Evolutionary conservation across 805 yeast species (phyloP).

Genomic region (Priceomyces fermenticarens): DNA sequence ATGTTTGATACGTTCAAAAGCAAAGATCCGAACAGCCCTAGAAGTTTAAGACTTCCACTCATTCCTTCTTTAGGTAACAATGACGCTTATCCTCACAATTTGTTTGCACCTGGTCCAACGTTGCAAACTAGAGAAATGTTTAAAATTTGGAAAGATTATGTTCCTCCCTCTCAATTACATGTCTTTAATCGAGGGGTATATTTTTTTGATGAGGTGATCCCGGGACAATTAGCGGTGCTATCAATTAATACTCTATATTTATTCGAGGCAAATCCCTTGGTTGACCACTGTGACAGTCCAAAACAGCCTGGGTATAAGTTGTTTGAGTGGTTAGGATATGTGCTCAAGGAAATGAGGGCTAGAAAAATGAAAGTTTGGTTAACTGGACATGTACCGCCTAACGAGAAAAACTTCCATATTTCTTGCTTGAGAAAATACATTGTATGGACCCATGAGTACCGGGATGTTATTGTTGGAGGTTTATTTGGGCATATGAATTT

Average conservation of each 20-base stretch:
- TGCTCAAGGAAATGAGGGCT: slow-evolving; percentile 66
- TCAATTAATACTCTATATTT: slow-evolving; percentile 77
- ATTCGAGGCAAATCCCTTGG: slow-evolving; percentile 75
- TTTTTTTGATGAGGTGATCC: slow-evolving; percentile 74
- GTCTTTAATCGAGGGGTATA: slow-evolving; percentile 73
- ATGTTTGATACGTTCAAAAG: slow-evolving; percentile 55
- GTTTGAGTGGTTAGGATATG: slow-evolving; percentile 74
- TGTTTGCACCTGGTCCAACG: slow-evolving; percentile 87
- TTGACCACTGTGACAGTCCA: slow-evolving; percentile 69
- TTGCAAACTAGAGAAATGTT: slow-evolving; percentile 75
- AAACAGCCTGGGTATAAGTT: slow-evolving; percentile 80
- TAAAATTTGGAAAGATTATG: slow-evolving; percentile 67
- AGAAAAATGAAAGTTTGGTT: slow-evolving; percentile 84
- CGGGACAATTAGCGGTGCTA: slow-evolving; percentile 70
- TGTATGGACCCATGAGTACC: slow-evolving; percentile 78
- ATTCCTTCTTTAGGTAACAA: slow-evolving; percentile 81
- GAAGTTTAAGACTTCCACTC: slow-evolving; percentile 43
- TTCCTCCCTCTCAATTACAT: slow-evolving; percentile 77
- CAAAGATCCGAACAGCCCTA: slow-evolving; percentile 41
- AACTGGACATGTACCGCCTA: slow-evolving; percentile 86
- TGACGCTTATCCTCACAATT: slow-evolving; percentile 86
- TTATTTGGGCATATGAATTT: slow-evolving; percentile 87
- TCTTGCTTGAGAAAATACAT: slow-evolving; percentile 73
- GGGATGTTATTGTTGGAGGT: slow-evolving; percentile 82
- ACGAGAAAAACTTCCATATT: slow-evolving; percentile 70